phyloP scores from a whole-genome alignment of 2,329 filamentous ascomycete genomes.

The Rutstroemia sp. region DNA sequence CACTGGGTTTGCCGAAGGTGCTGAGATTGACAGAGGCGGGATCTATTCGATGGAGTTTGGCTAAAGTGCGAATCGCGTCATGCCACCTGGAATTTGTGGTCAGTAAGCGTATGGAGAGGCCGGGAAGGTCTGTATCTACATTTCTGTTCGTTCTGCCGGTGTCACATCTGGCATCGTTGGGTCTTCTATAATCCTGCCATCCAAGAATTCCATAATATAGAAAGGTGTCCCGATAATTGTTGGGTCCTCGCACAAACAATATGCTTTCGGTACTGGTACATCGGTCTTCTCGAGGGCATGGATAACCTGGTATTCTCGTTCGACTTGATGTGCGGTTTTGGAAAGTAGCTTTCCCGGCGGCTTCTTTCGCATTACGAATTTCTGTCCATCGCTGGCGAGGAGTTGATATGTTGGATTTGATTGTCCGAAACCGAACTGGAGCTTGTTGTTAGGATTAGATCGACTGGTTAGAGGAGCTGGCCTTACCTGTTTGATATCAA shows the following conservation, averaged over 20 bases:
- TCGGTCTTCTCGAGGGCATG: conserved; percentile 71
- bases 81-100: conserved; percentile 53
- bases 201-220: conserved; percentile 94
- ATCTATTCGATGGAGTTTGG: conserved; percentile 73
- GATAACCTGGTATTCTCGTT: conserved; percentile 89
- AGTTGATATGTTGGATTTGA: conserved; percentile 96
- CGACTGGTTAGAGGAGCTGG: background rate
- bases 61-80: conserved; percentile 74
- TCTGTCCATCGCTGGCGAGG: conserved; percentile 59
- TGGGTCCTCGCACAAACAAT: conserved; percentile 79
- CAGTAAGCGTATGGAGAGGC: background rate
- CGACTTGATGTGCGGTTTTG: conserved; percentile 91
- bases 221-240: conserved; percentile 81
- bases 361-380: conserved; percentile 94
- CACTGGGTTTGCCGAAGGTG: conserved; percentile 62
- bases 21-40: conserved; percentile 60
- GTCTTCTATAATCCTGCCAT: conserved; percentile 90
- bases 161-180: conserved; percentile 68
- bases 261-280: conserved; percentile 78
- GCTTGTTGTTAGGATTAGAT: conserved; percentile 2
- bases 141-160: conserved; percentile 59
- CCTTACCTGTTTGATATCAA: conserved; percentile 82
- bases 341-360: conserved; percentile 90
- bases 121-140: conserved; percentile 41
- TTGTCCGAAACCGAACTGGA: conserved; percentile 90